Percentiles rank a stretch among this genome's conserved stretches.
Conservation (phyloP, 371 early-diverging fungal genomes). For the Mucor plumbeus region DNA sequence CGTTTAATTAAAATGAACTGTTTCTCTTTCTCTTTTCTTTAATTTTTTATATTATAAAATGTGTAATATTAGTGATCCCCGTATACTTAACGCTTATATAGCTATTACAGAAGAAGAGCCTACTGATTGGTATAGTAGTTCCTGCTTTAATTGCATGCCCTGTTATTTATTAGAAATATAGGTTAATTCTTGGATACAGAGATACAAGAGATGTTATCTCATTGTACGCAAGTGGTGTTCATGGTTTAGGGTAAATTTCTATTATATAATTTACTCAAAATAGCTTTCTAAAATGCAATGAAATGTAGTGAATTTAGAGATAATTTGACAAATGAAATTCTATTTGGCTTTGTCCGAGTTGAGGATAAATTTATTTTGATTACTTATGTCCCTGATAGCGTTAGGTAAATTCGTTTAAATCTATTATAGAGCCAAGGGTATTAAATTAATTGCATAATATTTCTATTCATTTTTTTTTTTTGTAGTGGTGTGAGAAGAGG, state of each 20-base stretch:
- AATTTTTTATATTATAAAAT: slow-evolving; percentile 29
- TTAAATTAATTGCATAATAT: neutral
- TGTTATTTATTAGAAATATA: slow-evolving; percentile 18
- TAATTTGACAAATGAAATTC: slow-evolving; percentile 65
- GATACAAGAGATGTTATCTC: slow-evolving; percentile 73
- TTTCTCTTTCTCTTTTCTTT: slow-evolving; percentile 8
- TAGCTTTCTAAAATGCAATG: neutral
- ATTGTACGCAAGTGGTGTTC: slow-evolving; percentile 63
- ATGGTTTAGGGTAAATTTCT: slow-evolving; percentile 51
- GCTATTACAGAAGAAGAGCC: slow-evolving; percentile 59
- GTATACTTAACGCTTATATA: slow-evolving; percentile 65
- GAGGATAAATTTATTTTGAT: slow-evolving; percentile 69
- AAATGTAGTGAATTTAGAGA: slow-evolving; percentile 57
- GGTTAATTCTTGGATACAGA: slow-evolving; percentile 74
- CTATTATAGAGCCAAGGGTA: neutral
- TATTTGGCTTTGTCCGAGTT: slow-evolving; percentile 68
- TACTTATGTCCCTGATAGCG: slow-evolving; percentile 71
- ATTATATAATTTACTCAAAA: neutral
- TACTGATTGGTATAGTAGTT: slow-evolving; percentile 57
- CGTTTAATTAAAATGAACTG: neutral
- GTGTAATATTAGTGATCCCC: slow-evolving; percentile 74
- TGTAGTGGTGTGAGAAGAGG: slow-evolving; percentile 68
- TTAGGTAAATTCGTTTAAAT: slow-evolving; percentile 53
- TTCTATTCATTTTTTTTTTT: slow-evolving; percentile 14
- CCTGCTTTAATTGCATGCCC: no score